Evolutionary conservation across 116 monocot genomes (phyloP).

Genomic region (Dioscorea cayenensis): DNA sequence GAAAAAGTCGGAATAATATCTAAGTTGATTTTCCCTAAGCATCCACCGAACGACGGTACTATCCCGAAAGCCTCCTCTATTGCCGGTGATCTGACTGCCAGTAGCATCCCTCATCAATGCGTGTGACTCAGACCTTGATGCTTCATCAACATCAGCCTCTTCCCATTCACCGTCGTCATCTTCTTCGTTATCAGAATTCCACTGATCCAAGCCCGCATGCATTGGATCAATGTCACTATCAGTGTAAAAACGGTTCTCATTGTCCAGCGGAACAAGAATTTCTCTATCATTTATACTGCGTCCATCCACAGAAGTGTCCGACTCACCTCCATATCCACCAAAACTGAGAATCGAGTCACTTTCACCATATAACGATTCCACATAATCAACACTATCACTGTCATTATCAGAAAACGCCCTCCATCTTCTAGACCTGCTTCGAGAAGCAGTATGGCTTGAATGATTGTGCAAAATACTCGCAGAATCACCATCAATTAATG

Average conservation of each 20-base stretch:
- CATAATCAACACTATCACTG: conserved; percentile 33
- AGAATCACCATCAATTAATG: conserved; percentile 18
- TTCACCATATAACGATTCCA: conserved; percentile 60
- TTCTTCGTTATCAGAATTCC: conserved; percentile 39
- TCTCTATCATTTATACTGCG: conserved; percentile 30
- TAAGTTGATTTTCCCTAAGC: neutral
- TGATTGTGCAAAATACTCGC: conserved; percentile 3
- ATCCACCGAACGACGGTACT: conserved; percentile 27
- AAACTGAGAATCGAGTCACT: conserved; percentile 66
- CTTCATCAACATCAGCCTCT: conserved; percentile 23
- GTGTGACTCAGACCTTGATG: conserved; percentile 10
- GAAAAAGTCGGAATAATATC: conserved; percentile 19
- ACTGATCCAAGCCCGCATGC: conserved; percentile 64
- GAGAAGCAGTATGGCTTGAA: conserved; percentile 11
- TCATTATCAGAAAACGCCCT: conserved; percentile 55
- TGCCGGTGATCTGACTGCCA: conserved; percentile 22
- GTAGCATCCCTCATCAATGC: conserved; percentile 10
- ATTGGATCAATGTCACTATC: conserved; percentile 85
- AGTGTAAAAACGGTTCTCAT: conserved; percentile 27
- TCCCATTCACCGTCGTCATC: conserved; percentile 54
- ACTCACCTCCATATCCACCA: conserved; percentile 60
- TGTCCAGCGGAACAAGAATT: conserved; percentile 31
- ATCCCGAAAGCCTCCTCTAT: conserved; percentile 10
- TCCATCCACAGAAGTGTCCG: conserved; percentile 65
- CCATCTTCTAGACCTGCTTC: conserved; percentile 22